These are phyloP conservation scores for Rosa hybrid DNA, from an alignment of 331 rosid genomes.

Conservation along the genomic window DNA sequence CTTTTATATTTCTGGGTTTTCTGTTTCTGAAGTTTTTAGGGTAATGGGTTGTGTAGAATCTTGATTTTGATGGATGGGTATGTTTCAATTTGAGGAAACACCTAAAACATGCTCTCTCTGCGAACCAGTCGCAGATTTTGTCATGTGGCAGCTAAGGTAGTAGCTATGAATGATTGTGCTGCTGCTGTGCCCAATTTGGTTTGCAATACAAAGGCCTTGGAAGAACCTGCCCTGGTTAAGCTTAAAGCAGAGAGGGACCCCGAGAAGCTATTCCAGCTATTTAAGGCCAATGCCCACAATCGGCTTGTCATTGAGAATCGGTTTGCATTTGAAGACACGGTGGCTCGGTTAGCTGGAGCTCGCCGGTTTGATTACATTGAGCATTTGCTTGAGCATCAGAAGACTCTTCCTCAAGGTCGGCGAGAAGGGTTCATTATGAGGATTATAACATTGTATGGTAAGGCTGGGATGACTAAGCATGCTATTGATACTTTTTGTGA, in stretches of 20 bases:
- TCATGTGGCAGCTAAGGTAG: slow-evolving; percentile 21
- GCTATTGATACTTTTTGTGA: slow-evolving; percentile 60
- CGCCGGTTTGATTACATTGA: slow-evolving; percentile 66
- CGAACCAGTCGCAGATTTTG: slow-evolving; percentile 67
- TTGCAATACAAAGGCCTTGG: slow-evolving; percentile 27
- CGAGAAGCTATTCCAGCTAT: slow-evolving; percentile 55
- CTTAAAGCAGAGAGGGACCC: slow-evolving; percentile 71
- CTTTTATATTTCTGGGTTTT: slow-evolving; percentile 12
- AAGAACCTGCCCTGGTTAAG: slow-evolving; percentile 50
- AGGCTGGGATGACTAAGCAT: slow-evolving; percentile 64
- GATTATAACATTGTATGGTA: slow-evolving; percentile 67
- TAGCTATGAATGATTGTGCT: slow-evolving; percentile 15
- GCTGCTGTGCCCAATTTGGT: slow-evolving; percentile 21
- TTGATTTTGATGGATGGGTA: slow-evolving; percentile 42
- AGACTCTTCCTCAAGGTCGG: slow-evolving; percentile 64
- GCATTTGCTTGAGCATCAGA: slow-evolving; percentile 67
- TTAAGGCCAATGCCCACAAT: slow-evolving; percentile 67
- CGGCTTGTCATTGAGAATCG: slow-evolving; percentile 60
- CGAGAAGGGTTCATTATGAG: slow-evolving; percentile 71
- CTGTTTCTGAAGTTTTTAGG: not conserved
- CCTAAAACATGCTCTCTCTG: slow-evolving; percentile 68
- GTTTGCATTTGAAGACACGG: slow-evolving; percentile 66
- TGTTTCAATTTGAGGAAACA: slow-evolving; percentile 35
- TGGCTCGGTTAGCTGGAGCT: slow-evolving; percentile 68
- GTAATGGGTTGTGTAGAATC: slow-evolving; percentile 24